These are phyloP conservation scores for Coemansia sp. DNA, from an alignment of 192 early-diverging fungal species.

Conservation along the genomic window DNA sequence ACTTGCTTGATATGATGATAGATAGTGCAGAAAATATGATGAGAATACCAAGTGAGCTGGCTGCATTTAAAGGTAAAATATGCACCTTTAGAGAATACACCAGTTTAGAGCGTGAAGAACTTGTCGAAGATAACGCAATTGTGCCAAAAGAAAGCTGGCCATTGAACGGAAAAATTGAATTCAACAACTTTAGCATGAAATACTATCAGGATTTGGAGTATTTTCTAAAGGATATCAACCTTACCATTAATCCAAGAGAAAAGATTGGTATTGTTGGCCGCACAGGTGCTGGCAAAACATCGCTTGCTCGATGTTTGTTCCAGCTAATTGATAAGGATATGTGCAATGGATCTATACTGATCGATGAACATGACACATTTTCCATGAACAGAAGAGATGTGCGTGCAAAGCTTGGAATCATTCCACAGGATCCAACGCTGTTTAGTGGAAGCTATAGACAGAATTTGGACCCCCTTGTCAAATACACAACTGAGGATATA, in stretches of 20 bases:
- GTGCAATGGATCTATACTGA: slow-evolving; percentile 55
- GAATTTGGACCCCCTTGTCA: slow-evolving; percentile 78
- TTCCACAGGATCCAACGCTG: slow-evolving; percentile 57
- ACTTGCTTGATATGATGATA: not conserved
- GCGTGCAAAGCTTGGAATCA: slow-evolving; percentile 43
- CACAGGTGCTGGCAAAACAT: slow-evolving; percentile 62
- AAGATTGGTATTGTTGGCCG: too few relatives aligned
- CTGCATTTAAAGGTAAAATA: slow-evolving; percentile 6
- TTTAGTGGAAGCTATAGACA: slow-evolving; percentile 67
- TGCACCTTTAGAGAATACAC: slow-evolving; percentile 1
- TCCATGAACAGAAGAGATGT: slow-evolving; percentile 55
- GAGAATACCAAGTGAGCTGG: not conserved
- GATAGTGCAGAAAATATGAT: not conserved
- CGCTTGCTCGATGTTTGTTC: slow-evolving; percentile 59
- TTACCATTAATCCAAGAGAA: too few relatives aligned
- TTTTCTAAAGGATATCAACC: too few relatives aligned
- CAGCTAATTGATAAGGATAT: slow-evolving; percentile 62
- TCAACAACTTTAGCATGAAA: too few relatives aligned
- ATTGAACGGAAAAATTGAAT: too few relatives aligned
- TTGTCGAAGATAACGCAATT: slow-evolving; percentile 20
- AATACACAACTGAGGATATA: slow-evolving; percentile 65
- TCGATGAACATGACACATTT: slow-evolving; percentile 76
- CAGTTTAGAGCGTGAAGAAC: slow-evolving; percentile 10
- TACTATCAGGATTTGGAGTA: too few relatives aligned
- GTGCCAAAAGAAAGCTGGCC: not conserved